These are phyloP conservation scores for Kwoniella newhampshirensis DNA, from an alignment of 768 basidiomycete species.

Conservation along the genomic window DNA sequence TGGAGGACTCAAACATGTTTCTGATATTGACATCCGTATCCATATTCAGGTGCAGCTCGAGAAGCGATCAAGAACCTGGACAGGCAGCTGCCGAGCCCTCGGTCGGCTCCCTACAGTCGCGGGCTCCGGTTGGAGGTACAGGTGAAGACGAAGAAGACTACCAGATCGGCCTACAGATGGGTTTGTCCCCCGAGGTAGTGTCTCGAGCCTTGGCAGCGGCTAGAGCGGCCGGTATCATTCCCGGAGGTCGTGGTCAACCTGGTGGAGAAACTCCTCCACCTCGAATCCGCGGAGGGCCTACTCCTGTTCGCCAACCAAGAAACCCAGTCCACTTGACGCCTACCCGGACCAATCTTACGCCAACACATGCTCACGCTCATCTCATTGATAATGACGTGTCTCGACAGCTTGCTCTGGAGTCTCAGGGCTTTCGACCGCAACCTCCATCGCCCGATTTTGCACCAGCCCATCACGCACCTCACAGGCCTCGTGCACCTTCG, in stretches of 20 bases:
- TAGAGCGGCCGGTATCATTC: slow-evolving; percentile 14
- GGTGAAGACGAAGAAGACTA: slow-evolving; percentile 31
- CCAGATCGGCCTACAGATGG: slow-evolving; percentile 15
- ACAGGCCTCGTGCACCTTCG: neutral
- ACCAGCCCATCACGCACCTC: neutral
- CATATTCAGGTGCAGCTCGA: slow-evolving; percentile 31
- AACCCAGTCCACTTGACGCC: neutral
- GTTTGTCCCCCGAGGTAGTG: slow-evolving; percentile 16
- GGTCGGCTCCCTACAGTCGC: slow-evolving; percentile 4
- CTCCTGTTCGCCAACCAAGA: neutral
- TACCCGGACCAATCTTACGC: neutral
- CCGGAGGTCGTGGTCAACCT: neutral
- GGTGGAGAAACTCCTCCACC: too few species aligned
- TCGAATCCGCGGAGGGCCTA: too few species aligned
- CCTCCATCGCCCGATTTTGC: neutral
- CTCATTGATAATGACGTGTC: slow-evolving; percentile 3
- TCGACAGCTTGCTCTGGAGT: neutral
- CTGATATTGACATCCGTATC: slow-evolving; percentile 1
- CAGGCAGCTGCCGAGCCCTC: slow-evolving; percentile 8
- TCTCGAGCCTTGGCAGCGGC: slow-evolving; percentile 13
- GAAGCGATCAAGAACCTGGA: slow-evolving; percentile 26
- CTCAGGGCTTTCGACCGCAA: neutral
- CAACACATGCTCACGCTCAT: slow-evolving; percentile 10
- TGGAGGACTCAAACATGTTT: neutral
- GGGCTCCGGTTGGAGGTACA: slow-evolving; percentile 7